Percentiles rank a stretch among this genome's conserved stretches.
These are phyloP conservation scores for Saraca asoca DNA, from an alignment of 331 rosid genomes.

Conservation along the genomic window DNA sequence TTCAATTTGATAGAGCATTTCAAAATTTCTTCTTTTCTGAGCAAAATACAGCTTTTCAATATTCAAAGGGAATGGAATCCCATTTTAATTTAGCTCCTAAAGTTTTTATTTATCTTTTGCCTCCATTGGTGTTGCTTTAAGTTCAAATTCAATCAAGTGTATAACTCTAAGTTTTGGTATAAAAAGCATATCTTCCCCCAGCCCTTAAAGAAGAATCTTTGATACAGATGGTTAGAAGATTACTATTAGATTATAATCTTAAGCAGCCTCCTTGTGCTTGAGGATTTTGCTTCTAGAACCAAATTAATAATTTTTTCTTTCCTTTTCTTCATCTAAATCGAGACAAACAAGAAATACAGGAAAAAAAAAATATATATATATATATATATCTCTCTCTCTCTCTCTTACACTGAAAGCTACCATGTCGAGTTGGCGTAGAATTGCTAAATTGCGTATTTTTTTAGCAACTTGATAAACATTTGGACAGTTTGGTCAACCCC, in stretches of 20 bases:
- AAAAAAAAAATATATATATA: not conserved
- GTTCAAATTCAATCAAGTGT: constrained; percentile 27
- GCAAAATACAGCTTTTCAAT: not conserved
- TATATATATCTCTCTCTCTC: too few species aligned
- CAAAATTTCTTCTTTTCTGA: constrained; percentile 1
- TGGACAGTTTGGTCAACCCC: constrained; percentile 39
- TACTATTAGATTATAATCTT: constrained; percentile 11
- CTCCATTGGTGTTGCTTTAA: constrained; percentile 26
- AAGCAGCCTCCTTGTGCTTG: constrained; percentile 31
- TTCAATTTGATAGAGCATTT: not conserved
- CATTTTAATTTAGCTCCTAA: not conserved
- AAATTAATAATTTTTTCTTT: constrained; percentile 20
- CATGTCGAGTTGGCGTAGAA: not conserved
- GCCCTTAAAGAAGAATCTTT: constrained; percentile 20
- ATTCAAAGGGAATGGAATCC: not conserved
- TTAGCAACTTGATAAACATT: not conserved
- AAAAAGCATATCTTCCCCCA: constrained; percentile 22
- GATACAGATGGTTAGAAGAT: constrained; percentile 4
- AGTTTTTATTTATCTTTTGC: constrained; percentile 30
- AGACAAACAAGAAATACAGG: constrained; percentile 19
- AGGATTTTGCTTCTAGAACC: constrained; percentile 22
- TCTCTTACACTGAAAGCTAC: not conserved
- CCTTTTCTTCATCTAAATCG: not conserved
- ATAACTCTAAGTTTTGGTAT: not conserved
- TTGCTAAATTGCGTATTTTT: constrained; percentile 3